A percentile compares a stretch with the other conserved stretches of the same genome.
Conservation (phyloP, 768 basidiomycete species). For the Mycena albidolilacea region DNA sequence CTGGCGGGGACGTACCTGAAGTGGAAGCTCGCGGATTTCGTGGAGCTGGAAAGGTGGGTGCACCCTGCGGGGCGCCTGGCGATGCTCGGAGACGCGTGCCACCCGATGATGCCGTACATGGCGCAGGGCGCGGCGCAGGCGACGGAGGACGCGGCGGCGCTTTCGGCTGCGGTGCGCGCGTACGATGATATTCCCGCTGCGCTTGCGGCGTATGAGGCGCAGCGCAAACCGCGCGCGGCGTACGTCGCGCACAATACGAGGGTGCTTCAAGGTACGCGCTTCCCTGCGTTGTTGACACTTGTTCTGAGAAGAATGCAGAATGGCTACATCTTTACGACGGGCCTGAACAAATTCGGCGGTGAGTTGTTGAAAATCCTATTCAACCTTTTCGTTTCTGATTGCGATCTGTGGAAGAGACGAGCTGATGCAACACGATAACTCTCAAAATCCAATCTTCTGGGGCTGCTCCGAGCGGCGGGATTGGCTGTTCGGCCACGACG, state of each 20-base stretch:
- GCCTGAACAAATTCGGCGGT: constrained; percentile 58
- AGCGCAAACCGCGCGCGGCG: constrained; percentile 63
- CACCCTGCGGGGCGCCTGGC: constrained; percentile 43
- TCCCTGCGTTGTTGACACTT: too few relatives aligned
- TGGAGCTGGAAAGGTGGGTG: constrained; percentile 46
- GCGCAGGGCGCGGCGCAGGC: constrained; percentile 38
- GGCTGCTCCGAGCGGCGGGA: constrained; percentile 60
- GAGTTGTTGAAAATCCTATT: background rate
- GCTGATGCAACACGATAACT: constrained; percentile 56
- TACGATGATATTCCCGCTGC: constrained; percentile 57
- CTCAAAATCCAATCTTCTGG: constrained; percentile 65
- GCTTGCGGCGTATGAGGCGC: constrained; percentile 60
- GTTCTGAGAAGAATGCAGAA: constrained; percentile 17
- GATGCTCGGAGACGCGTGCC: constrained; percentile 48
- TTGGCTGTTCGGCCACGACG: constrained; percentile 63
- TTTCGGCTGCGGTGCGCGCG: constrained; percentile 60
- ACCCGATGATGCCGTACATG: constrained; percentile 47
- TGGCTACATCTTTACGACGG: constrained; percentile 68
- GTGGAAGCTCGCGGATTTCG: constrained; percentile 49
- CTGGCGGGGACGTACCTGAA: constrained; percentile 42
- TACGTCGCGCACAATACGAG: constrained; percentile 62
- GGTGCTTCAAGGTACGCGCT: constrained; percentile 52
- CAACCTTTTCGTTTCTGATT: background rate
- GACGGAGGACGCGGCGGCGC: constrained; percentile 57
- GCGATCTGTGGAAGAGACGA: constrained; percentile 49